phyloP scores from a whole-genome alignment of 1,139 yeast species.

The Yamadazyma mexicana region DNA sequence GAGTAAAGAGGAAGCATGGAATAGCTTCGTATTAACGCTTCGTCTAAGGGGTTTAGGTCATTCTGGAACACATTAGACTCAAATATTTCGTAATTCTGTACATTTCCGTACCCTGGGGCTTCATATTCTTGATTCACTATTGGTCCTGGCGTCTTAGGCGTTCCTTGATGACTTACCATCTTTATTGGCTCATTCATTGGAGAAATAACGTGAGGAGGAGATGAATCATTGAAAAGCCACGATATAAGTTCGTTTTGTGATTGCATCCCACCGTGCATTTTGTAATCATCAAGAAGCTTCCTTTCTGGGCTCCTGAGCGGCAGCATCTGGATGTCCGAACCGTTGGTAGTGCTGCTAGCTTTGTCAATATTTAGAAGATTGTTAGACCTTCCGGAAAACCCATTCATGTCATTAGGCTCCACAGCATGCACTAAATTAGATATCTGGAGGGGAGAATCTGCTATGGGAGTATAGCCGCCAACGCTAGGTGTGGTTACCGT shows the following conservation, averaged over 20 bases:
- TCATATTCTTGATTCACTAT: conserved; percentile 1
- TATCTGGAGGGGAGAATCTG: conserved; percentile 20
- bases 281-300: not conserved
- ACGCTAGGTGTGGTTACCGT: not conserved
- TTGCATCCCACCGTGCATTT: conserved; percentile 15
- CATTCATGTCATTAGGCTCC: conserved; percentile 6
- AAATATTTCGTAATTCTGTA: conserved; percentile 13
- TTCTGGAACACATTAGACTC: conserved; percentile 39
- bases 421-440: conserved; percentile 20
- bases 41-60: conserved; percentile 43
- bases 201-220: conserved; percentile 14
- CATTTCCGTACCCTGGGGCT: not conserved
- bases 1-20: conserved; percentile 5
- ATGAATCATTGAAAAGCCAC: conserved; percentile 39
- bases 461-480: conserved; percentile 2
- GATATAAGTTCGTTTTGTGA: conserved; percentile 39
- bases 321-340: not conserved
- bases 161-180: not conserved
- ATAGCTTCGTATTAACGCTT: conserved; percentile 23
- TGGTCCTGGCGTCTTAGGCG: not conserved
- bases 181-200: conserved; percentile 6
- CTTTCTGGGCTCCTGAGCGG: not conserved
- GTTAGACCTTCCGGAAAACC: not conserved
- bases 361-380: not conserved
- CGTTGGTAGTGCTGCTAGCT: not conserved